A percentile compares a stretch with the other conserved stretches of the same genome.
These are phyloP conservation scores for Cyclostephanos tholiformis DNA, from an alignment of 108 stramenopile genomes.

Conservation along the genomic window DNA sequence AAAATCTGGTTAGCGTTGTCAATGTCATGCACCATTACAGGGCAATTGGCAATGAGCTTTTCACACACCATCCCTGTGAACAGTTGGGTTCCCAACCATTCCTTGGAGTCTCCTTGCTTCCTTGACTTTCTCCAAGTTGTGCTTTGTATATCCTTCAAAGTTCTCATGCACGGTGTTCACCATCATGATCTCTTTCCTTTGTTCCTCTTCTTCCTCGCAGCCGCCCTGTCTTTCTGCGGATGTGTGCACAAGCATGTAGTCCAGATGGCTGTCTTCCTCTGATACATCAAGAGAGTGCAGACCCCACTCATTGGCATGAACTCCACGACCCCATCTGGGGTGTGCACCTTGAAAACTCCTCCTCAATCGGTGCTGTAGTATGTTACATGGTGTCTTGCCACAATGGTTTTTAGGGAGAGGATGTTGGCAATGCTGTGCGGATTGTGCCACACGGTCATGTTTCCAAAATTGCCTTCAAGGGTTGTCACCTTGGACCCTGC, in stretches of 20 bases:
- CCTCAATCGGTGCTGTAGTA: conserved; percentile 21
- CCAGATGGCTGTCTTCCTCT: too few relatives aligned
- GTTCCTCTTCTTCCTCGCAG: too few relatives aligned
- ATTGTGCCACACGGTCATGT: conserved; percentile 31
- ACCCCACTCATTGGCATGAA: background rate
- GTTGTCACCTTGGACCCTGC: conserved; percentile 30
- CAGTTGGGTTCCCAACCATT: background rate
- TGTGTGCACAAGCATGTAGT: too few relatives aligned
- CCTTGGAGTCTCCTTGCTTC: too few relatives aligned
- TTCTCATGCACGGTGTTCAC: too few relatives aligned
- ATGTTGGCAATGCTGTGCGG: conserved; percentile 45
- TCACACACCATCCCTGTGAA: background rate
- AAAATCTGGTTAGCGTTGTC: too few relatives aligned
- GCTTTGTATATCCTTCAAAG: too few relatives aligned
- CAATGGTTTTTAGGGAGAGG: conserved; percentile 7
- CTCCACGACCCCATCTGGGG: background rate
- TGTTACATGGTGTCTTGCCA: conserved; percentile 14
- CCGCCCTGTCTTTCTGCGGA: too few relatives aligned
- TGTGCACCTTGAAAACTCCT: conserved; percentile 10
- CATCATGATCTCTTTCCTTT: too few relatives aligned
- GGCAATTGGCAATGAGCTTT: too few relatives aligned
- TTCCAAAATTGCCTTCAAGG: conserved; percentile 39
- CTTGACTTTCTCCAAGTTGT: too few relatives aligned
- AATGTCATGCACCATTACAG: too few relatives aligned
- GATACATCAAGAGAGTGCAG: background rate